Evolutionary conservation across 495 filamentous ascomycete genomes (phyloP), one percentile per base, ranked within the genome.

Genomic region (Penicillium dipodomyicola): DNA sequence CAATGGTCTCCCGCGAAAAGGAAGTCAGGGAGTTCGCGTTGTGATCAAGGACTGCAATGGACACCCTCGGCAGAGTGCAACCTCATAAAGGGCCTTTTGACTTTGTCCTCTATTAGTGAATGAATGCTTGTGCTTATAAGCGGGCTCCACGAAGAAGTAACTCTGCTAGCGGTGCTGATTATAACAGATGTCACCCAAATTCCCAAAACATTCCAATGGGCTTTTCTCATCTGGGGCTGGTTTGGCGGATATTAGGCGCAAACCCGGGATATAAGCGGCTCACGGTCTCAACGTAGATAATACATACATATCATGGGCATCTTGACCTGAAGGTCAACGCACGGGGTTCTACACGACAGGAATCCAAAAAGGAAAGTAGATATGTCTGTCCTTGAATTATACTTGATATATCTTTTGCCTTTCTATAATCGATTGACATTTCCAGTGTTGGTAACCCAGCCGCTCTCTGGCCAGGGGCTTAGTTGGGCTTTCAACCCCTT

Each of bases 11-110:
- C 56, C 60, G 0, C 29, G 41, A 20, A 39, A 59, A 17, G 56
- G 22, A 20, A 62, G 56, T 15, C 23, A 55, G 32, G 60, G 60
- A 10, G 56, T 62, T 8, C 56, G 56, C 5, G 49, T 56, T 17
- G 22, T 61, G 47, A 53, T 61, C 20, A 52, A 54, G 15, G 41
- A 25, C 1, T 35, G 41, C 30, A 35, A 37, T 45, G 40, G 15
- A 54, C 14, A 32, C 3, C n/a, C 50, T 22, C n/a, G 9, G 27
- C 10, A 2, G 14, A 29, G 17, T n/a, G 14, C 1, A 10, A 10
- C 7, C 23, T 14, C 3, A 48, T 12, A 4, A 19, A 29, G 15
- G 15, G 7, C 19, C 44, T 47, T 47, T 17, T 3, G 11, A 11
- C 20, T 43, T 14, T 14, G 11, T 39, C n/a, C 7, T 17, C 2